Conservation (phyloP, 2,329 filamentous ascomycete genomes). For the Pseudogymnoascus sp. region DNA sequence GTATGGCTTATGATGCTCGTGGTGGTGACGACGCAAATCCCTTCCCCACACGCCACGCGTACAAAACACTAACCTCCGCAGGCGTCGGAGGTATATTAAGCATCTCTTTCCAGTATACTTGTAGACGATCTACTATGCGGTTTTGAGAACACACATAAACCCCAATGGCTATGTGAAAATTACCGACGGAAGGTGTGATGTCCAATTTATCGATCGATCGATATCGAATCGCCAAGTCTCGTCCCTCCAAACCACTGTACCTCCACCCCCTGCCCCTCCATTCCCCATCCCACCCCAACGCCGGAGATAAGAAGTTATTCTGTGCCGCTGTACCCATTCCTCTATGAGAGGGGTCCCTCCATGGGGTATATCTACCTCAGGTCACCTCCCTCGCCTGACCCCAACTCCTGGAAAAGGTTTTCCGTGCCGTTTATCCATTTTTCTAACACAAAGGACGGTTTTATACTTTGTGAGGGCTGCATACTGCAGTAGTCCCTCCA, state of each 20-base stretch:
- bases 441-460: not conserved
- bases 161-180: not conserved
- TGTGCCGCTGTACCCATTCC: not conserved
- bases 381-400: too few species aligned
- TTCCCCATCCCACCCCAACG: not conserved
- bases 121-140: not conserved
- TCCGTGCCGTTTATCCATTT: not conserved
- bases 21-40: not conserved
- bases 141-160: not conserved
- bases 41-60: constrained; percentile 7
- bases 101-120: not conserved
- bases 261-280: not conserved
- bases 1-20: too few species aligned
- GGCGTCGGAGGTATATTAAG: not conserved
- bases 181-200: too few species aligned
- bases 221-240: not conserved
- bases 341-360: not conserved
- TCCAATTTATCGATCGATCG: not conserved
- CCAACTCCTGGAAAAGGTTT: not conserved
- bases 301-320: not conserved
- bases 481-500: not conserved
- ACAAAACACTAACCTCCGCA: not conserved
- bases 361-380: too few species aligned
- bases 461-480: not conserved
- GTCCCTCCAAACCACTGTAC: not conserved